Base-by-base conservation (phyloP, 495 filamentous ascomycete genomes). In the Aspergillus haitiensis region DNA sequence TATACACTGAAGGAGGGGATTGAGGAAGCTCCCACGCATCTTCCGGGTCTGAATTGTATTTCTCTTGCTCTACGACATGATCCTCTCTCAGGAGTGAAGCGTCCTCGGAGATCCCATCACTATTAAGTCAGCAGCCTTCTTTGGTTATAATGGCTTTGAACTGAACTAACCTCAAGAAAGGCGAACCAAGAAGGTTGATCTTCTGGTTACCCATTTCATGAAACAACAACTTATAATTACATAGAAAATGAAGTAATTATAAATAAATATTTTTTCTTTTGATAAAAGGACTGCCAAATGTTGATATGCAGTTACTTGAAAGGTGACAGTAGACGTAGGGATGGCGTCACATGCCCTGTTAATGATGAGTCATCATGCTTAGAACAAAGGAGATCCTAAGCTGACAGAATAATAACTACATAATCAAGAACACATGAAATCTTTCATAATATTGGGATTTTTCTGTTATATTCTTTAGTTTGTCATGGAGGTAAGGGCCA, bases 161-260 rank as follows among this genome's bases (percentile, higher is more conserved):
- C 32, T 16, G 13, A 44, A 39, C 52, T 60, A 56, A 67, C 64
- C 64, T 67, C 35, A 15, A 37, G 31, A 54, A 53, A 47, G 61
- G 56, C 35, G 47, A 53, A n/a, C 27, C 11, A 48, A 37, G 16
- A 32, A 62, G 55, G 55, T 33, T 44, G 52, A 39, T 40, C 34
- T 52, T 46, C 52, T 36, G 35, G 47, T 55, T 40, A 31, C 56
- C 44, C 63, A 60, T 65, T 44, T 62, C 33, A 58, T 59, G 34
- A 13, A 35, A 45, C 34, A 52, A 49, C 12, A 7, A 42, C 32
- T 16, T 32, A 32, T 37, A 52, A 32, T 16, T 21, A 42, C 52
- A 42, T 42, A 49, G 13, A 50, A 51, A 2, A 33, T 1, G 21
- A 27, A 27, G 21, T 1, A 27, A 27, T 27, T 27, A 27, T 27